phyloP scores from a whole-genome alignment of 1,284 basidiomycete species.

The Boletus mariae region DNA sequence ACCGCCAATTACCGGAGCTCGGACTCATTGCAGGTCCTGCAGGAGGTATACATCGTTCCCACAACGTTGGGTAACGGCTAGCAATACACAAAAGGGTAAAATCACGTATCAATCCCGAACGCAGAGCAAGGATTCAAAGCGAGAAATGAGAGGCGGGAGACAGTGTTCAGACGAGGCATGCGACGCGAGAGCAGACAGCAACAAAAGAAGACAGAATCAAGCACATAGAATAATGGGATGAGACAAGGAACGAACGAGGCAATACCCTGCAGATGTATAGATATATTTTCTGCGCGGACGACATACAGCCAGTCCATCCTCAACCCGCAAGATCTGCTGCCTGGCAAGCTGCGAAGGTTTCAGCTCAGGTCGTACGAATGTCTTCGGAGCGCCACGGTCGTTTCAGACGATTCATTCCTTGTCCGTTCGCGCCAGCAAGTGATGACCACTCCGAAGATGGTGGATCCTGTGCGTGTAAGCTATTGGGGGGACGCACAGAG shows the following conservation, averaged over 20 bases:
- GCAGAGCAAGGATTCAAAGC: not conserved
- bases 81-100: not conserved
- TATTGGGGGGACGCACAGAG: slow-evolving; percentile 3
- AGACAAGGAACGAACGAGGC: not conserved
- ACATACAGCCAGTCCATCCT: not conserved
- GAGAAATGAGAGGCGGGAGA: not conserved
- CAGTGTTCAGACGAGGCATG: not conserved
- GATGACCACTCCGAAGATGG: slow-evolving; percentile 30
- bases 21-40: too few relatives aligned
- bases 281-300: not conserved
- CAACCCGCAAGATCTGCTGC: not conserved
- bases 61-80: not conserved
- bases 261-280: not conserved
- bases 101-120: not conserved
- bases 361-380: slow-evolving; percentile 15
- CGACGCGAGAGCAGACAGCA: not conserved
- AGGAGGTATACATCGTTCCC: not conserved
- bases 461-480: slow-evolving; percentile 21
- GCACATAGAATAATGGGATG: not conserved
- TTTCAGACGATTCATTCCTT: slow-evolving; percentile 20
- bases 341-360: not conserved
- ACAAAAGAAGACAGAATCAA: not conserved
- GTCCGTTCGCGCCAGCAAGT: slow-evolving; percentile 30
- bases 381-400: slow-evolving; percentile 28
- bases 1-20: too few relatives aligned